Base-by-base conservation (phyloP, 495 filamentous ascomycete genomes). In the Oidiodendron maius region DNA sequence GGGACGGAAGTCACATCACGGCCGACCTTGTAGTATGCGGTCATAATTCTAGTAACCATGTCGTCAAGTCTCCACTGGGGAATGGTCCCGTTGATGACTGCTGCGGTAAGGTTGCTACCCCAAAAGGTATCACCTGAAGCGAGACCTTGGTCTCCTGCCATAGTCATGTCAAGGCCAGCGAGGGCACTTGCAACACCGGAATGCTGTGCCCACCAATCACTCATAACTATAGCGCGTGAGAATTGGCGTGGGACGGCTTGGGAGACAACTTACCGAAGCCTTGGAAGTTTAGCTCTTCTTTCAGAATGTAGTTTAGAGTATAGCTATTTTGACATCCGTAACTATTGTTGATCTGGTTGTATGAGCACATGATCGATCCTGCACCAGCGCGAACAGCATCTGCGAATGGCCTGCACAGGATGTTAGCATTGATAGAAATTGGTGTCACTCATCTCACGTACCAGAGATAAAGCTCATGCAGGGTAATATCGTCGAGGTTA, bases 91-190 rank as follows among this genome's bases (percentile, higher is more conserved):
- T 97, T 97, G 51, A 93, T 69, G 5, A 96, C 83, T 4, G 84
- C 83, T 46, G 89, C 60, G 0, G 90, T 88, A 51, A 96, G 71
- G 65, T 95, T 97, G 21, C 81, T 66, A 15, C 91, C 91, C 81
- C 83, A 97, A 73, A 75, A 96, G 16, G 85, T 83, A 10, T 39
- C 18, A 10, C 6, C 18, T 26, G 37, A 30, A 21, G 80, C 84
- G 24, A 71, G 9, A 18, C 6, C 77, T 57, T 84, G 73, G 57
- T 95, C 88, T 51, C 91, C 91, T 22, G 91, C 91, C 90, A 96
- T 96, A 6, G 80, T 78, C 89, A 95, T 91, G 60, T 97, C 91
- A 40, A 96, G 64, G 40, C 91, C 91, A 38, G 89, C 91, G 22
- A 87, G 67, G 25, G 87, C 84, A 47, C 74, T 72, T 25, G 76